Base-by-base conservation (phyloP, 2,329 filamentous ascomycete genomes). In the Fusarium sp. region DNA sequence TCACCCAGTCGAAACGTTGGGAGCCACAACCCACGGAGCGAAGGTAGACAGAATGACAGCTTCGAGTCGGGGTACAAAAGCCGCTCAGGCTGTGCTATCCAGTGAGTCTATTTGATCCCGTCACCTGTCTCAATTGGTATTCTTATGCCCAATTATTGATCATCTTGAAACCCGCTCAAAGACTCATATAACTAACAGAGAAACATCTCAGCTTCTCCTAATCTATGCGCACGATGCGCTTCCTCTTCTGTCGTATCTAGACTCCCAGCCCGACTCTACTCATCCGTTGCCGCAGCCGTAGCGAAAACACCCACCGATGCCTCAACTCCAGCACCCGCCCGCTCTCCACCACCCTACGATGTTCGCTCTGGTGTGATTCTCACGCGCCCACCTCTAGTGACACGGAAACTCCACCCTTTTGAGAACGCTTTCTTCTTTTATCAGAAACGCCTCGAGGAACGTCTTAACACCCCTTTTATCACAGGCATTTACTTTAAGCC, bases 351-450 rank as follows among this genome's bases (percentile, higher is more conserved):
- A 26, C 71, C 78, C 56, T 88, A 88, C 81, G 82, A 83, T 71
- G 84, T 90, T 79, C 85, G 83, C 64, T 85, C 87, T 63, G 92
- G 93, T 71, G 87, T 98, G 65, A 89, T 98, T 74, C 90, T 99
- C 70, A 96, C 94, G 48, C 93, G 96, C 32, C 90, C 96, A 50
- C 96, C 96, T 10, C 85, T 97, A 64, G 87, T 99, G 77, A 98
- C 96, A 30, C 92, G 93, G 73, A 87, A 92, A 67, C 90, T 95
- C 58, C 93, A 92, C 37, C 87, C 93, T 15, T 98, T 99, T 82
- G 96, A 99, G 82, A 92, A 94, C 78, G 88, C 95, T 71, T 98
- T 92, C 84, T 97, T 92, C 86, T 94, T 99, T 80, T 99, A 99
- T 85, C 96, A 99, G 84, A 95, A 95, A 77, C 94, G 96, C 17